These are phyloP conservation scores for Colletotrichum viniferum DNA, from an alignment of 2,329 filamentous ascomycete genomes.

Conservation along the genomic window DNA sequence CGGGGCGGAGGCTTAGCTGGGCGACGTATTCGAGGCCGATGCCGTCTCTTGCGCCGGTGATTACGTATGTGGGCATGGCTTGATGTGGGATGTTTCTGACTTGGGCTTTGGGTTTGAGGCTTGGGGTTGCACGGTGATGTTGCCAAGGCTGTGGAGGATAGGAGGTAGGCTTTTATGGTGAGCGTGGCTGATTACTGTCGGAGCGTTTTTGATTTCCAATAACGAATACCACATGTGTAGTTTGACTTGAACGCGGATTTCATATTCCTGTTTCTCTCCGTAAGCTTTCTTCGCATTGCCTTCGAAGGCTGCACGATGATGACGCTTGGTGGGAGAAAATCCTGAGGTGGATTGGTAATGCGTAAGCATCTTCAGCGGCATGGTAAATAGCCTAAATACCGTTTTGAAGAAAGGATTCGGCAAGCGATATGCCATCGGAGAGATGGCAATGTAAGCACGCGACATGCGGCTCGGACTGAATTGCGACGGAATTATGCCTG, in stretches of 20 bases:
- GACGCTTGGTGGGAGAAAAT: background rate
- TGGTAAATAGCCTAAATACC: background rate
- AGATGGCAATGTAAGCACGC: background rate
- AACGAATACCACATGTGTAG: rapidly evolving
- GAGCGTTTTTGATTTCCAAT: background rate
- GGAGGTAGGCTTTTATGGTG: background rate
- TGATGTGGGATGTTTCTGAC: background rate
- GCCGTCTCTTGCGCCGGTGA: conserved; percentile 36
- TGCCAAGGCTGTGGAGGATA: background rate
- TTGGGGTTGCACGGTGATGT: background rate
- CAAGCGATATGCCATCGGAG: background rate
- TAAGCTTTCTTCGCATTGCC: background rate
- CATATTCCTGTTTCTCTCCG: background rate
- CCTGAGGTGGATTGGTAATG: background rate
- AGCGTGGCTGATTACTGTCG: background rate
- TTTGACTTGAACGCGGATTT: background rate
- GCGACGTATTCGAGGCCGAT: conserved; percentile 34
- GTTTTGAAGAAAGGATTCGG: background rate
- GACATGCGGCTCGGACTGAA: background rate
- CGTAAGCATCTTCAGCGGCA: background rate
- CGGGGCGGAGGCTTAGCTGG: conserved; percentile 30
- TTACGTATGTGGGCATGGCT: conserved; percentile 33
- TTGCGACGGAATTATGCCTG: background rate
- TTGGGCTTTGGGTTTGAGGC: background rate
- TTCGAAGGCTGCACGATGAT: background rate